Evolutionary conservation across 169 alveolate species (phyloP), one percentile per base, ranked within the genome.

Genomic region (Plasmodium adleri): DNA sequence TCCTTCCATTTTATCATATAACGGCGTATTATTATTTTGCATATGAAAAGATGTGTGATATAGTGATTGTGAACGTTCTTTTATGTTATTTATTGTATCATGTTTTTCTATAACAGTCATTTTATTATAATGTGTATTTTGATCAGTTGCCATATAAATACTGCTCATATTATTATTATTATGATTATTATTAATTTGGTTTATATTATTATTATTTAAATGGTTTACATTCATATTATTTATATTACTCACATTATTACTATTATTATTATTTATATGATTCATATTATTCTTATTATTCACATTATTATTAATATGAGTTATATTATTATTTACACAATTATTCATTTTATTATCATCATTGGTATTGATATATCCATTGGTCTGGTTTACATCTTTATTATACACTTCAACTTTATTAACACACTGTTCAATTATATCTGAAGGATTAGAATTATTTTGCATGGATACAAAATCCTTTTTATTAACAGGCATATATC

Each of bases 181-280:
- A 39, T 39, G 1, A 39, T 39, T 39, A 39, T 39, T 39, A 39
- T 39, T 39, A 0, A 39, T 39, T 39, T 39, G 47, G 1, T 9
- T 39, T 39, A 39, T 39, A 28, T 28, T 28, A 39, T 32, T 32
- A 32, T 39, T 39, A 39, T 39, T 39, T 39, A 39, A 39, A 39
- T 39, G 47, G 47, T 39, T 39, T 1, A 39, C 47, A 32, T 4
- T 32, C 6, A 4, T 32, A 32, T 32, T 32, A 32, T 32, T 52
- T 17, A 17, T 32, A 12, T 26, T 56, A 74, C 39, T 62, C 47
- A 1, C 9, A 50, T 52, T 10, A 17, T 43, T 52, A 59, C 1
- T 60, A n/a, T 15, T 54, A 28, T 64, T 32, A 20, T 67, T 67
- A 76, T 22, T 32, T 64, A 52, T 0, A 59, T 59, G 8, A 12